Base-by-base conservation (phyloP, 306 rosid species). In the Myrica gale region DNA sequence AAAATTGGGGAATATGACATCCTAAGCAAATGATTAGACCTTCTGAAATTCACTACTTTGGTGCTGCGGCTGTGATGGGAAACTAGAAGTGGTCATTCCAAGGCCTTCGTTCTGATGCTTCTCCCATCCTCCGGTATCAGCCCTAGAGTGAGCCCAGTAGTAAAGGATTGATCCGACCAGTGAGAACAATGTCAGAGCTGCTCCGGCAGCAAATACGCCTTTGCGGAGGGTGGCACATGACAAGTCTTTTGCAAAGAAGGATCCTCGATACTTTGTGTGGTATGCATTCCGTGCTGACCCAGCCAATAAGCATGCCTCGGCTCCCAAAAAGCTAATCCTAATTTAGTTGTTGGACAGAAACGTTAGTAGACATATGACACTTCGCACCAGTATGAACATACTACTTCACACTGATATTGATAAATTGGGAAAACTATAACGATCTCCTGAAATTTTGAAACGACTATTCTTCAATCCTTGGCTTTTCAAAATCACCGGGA, bases 261-360 rank as follows among this genome's bases (percentile, higher is more conserved):
- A 0, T 11, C 82, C 92, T 43, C 89, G 45, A 84, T 92, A 92
- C 74, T 88, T 92, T 1, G 99, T 95, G 87, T 95, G 99, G 77
- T 95, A 92, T 13, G 99, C 99, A 51, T 95, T 95, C 90, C 80
- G 87, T 0, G 99, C 99, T 7, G 99, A 92, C 74, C 99, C 99
- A 3, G 97, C 99, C 85, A 95, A 74, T 52, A 95, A 87, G 68
- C 97, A 92, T 0, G 92, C 96, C 89, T 90, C 99, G 5, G 97
- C 99, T 73, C 90, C 99, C 85, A 90, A 23, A 84, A 95, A 95
- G 79, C 84, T 85, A 15, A 84, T 58, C 99, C 99, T 95, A 58
- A 74, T 73, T 80, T 79, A 54, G 57, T 70, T 37, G 55, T 56
- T 73, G 39, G 54, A 63, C 55, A 55, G 45, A 74, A 46, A n/a